A percentile compares a stretch with the other conserved stretches of the same genome.
Conservation (phyloP, 108 stramenopile species). For the Epithemia pelagica region DNA sequence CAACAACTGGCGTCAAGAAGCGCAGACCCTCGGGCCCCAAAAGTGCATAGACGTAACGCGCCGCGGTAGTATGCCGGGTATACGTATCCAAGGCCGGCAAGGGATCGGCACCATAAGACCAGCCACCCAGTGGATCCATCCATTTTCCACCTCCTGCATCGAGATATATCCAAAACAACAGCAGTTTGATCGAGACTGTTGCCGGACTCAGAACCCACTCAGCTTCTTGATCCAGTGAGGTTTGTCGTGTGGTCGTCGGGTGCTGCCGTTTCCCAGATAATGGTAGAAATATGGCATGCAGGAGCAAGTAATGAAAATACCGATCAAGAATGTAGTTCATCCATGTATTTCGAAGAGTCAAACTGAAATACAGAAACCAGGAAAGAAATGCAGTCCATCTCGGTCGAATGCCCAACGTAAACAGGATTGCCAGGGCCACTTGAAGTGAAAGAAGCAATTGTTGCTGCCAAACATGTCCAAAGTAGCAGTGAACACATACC, state of each 20-base stretch:
- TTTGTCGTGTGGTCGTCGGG: background rate
- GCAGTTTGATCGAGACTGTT: slow-evolving; percentile 45
- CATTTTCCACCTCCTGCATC: slow-evolving; percentile 82
- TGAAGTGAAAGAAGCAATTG: slow-evolving; percentile 53
- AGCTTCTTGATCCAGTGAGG: background rate
- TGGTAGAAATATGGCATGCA: slow-evolving; percentile 72
- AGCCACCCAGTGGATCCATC: slow-evolving; percentile 61
- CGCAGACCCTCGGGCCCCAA: slow-evolving; percentile 68
- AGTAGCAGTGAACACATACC: slow-evolving; percentile 68
- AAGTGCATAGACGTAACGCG: slow-evolving; percentile 68
- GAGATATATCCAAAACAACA: slow-evolving; percentile 73
- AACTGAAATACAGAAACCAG: slow-evolving; percentile 67
- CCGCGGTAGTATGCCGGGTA: slow-evolving; percentile 61
- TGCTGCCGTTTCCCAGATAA: slow-evolving; percentile 7
- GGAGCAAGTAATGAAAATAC: slow-evolving; percentile 75
- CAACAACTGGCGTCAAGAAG: slow-evolving; percentile 69
- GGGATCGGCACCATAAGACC: slow-evolving; percentile 63
- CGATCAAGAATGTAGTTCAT: slow-evolving; percentile 83
- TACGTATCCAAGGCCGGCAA: slow-evolving; percentile 82
- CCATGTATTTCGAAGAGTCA: slow-evolving; percentile 80
- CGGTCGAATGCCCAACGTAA: slow-evolving; percentile 56
- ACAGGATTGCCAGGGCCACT: slow-evolving; percentile 42
- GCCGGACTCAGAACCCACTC: slow-evolving; percentile 24
- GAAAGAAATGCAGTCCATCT: slow-evolving; percentile 53
- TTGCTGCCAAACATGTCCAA: slow-evolving; percentile 52